These are phyloP conservation scores for Wickerhamomyces sp. DNA, from an alignment of 1,139 yeast species.

Conservation along the genomic window DNA sequence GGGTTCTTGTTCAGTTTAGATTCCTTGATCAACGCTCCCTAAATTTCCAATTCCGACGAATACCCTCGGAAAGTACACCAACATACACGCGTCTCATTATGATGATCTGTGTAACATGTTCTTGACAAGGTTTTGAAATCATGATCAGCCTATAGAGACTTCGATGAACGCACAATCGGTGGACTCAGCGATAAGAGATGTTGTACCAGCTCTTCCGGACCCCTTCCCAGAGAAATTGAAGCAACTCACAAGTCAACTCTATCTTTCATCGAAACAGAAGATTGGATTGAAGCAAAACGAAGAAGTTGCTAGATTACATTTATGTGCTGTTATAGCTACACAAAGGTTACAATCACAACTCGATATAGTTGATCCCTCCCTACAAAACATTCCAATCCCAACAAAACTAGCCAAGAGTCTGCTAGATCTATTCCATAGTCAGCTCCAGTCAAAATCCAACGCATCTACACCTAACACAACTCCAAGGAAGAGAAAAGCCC, in stretches of 20 bases:
- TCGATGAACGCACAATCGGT: constrained; percentile 16
- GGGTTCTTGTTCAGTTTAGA: too few relatives aligned
- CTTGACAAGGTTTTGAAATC: background rate
- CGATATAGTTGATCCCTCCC: constrained; percentile 42
- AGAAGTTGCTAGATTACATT: constrained; percentile 60
- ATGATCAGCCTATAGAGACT: background rate
- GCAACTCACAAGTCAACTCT: constrained; percentile 45
- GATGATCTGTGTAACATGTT: background rate
- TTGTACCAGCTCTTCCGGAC: constrained; percentile 45
- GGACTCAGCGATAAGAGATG: constrained; percentile 34
- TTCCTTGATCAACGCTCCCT: too few relatives aligned
- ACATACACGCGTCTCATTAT: too few relatives aligned
- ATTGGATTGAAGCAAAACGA: constrained; percentile 43
- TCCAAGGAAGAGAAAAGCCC: constrained; percentile 10
- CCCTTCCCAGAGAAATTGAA: constrained; percentile 44
- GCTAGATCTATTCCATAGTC: constrained; percentile 10
- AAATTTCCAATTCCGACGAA: too few relatives aligned
- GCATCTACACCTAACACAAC: constrained; percentile 7
- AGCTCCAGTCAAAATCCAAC: constrained; percentile 10
- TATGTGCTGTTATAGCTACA: constrained; percentile 59
- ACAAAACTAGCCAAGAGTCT: constrained; percentile 35
- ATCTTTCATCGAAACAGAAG: constrained; percentile 47
- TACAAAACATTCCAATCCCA: constrained; percentile 53
- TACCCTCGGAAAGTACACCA: background rate
- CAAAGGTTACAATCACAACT: constrained; percentile 42